These are phyloP conservation scores for Fusarium burgessii DNA, from an alignment of 2,329 filamentous ascomycete species.

Conservation along the genomic window DNA sequence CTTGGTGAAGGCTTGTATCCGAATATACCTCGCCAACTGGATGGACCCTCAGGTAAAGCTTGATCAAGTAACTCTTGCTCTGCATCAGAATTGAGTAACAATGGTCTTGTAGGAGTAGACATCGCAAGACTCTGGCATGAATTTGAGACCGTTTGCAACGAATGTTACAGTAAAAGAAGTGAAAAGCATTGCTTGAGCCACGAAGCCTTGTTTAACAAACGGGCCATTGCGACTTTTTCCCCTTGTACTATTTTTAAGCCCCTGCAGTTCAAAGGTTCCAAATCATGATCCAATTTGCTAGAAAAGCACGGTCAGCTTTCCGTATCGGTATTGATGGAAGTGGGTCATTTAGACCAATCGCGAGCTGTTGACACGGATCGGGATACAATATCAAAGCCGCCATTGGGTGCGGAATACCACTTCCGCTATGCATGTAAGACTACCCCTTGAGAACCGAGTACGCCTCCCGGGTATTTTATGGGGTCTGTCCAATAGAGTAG, in stretches of 20 bases:
- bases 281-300: not conserved
- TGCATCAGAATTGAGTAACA: not conserved
- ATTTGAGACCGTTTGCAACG: too few species aligned
- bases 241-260: not conserved
- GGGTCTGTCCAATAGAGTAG: too few species aligned
- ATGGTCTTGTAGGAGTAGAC: rapidly evolving
- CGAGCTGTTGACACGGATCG: rapidly evolving
- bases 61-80: not conserved
- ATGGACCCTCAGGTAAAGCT: rapidly evolving
- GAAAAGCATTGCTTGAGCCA: not conserved
- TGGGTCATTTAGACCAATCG: not conserved
- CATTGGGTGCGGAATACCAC: not conserved
- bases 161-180: not conserved
- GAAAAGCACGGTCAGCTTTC: not conserved
- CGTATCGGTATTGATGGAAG: too few species aligned
- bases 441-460: too few species aligned
- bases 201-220: not conserved
- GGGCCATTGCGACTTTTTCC: not conserved
- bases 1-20: rapidly evolving
- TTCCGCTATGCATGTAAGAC: rapidly evolving
- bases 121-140: rapidly evolving
- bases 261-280: rapidly evolving
- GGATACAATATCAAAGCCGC: rapidly evolving
- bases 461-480: too few species aligned
- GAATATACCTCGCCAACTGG: not conserved